These are phyloP conservation scores for Endocarpon pusillum DNA, from an alignment of 495 filamentous ascomycete genomes.

Conservation along the genomic window DNA sequence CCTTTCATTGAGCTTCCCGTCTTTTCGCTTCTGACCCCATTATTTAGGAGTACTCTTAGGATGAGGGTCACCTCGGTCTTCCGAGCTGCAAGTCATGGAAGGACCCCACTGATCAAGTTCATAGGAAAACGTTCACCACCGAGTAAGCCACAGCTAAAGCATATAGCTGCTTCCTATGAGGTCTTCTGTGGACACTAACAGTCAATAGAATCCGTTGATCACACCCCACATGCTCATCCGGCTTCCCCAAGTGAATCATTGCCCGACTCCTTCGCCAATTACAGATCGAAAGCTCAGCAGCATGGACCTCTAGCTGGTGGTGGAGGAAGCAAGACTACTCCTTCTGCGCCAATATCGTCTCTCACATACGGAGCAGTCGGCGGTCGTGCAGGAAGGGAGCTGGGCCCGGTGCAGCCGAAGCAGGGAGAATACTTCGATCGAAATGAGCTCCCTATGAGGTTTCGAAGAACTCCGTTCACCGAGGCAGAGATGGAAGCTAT, in stretches of 20 bases:
- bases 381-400: slow-evolving; percentile 40
- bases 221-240: slow-evolving; percentile 46
- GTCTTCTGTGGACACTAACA: not conserved
- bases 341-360: slow-evolving; percentile 14
- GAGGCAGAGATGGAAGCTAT: slow-evolving; percentile 85
- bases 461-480: slow-evolving; percentile 53
- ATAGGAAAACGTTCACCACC: slow-evolving; percentile 72
- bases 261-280: slow-evolving; percentile 68
- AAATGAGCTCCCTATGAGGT: slow-evolving; percentile 66
- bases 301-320: slow-evolving; percentile 64
- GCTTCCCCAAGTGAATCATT: slow-evolving; percentile 43
- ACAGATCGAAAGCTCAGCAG: slow-evolving; percentile 83
- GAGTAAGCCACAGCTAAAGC: slow-evolving; percentile 31
- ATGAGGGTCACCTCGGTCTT: slow-evolving; percentile 54
- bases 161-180: not conserved
- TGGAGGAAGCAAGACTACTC: slow-evolving; percentile 12
- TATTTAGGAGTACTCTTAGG: too few relatives aligned
- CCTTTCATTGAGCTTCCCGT: too few relatives aligned
- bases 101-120: slow-evolving; percentile 79
- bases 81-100: slow-evolving; percentile 44
- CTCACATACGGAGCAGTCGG: slow-evolving; percentile 39
- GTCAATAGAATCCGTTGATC: slow-evolving; percentile 46
- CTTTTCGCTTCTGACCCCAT: too few relatives aligned
- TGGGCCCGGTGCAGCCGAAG: slow-evolving; percentile 53
- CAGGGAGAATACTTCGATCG: slow-evolving; percentile 77